Conservation (phyloP, 1,139 yeast genomes). For the Protomyces macrosporus region DNA sequence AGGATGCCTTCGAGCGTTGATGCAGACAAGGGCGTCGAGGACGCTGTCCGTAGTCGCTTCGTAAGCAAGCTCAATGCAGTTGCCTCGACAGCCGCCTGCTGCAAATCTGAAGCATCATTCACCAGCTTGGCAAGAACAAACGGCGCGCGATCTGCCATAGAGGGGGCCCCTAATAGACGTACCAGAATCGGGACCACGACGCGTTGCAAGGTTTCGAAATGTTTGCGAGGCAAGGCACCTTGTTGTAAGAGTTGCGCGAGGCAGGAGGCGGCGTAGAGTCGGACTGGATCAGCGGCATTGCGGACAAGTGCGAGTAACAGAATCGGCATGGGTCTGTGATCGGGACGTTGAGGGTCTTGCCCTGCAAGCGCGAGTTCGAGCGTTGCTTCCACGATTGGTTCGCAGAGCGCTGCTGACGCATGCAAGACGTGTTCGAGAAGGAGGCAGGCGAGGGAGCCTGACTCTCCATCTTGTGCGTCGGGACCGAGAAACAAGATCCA, state of each 20-base stretch:
- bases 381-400: conserved; percentile 28
- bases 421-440: neutral
- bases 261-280: conserved; percentile 38
- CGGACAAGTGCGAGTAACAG: conserved; percentile 35
- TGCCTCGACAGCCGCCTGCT: conserved; percentile 40
- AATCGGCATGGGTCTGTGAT: conserved; percentile 33
- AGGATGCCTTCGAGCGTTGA: conserved; percentile 34
- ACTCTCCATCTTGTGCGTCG: conserved; percentile 26
- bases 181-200: conserved; percentile 40
- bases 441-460: conserved; percentile 15
- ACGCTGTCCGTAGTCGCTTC: conserved; percentile 31
- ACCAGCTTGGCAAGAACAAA: conserved; percentile 35
- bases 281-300: conserved; percentile 34
- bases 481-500: conserved; percentile 2
- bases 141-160: conserved; percentile 17
- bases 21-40: conserved; percentile 30
- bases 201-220: conserved; percentile 33
- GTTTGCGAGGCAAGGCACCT: conserved; percentile 33
- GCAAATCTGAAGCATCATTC: conserved; percentile 33
- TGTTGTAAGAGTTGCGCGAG: conserved; percentile 36
- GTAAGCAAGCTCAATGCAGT: conserved; percentile 37
- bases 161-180: conserved; percentile 35
- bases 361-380: conserved; percentile 26
- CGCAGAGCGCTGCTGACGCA: conserved; percentile 27
- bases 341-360: conserved; percentile 23